Conservation (phyloP, 2,329 filamentous ascomycete species). For the Lachnellula hyalina region DNA sequence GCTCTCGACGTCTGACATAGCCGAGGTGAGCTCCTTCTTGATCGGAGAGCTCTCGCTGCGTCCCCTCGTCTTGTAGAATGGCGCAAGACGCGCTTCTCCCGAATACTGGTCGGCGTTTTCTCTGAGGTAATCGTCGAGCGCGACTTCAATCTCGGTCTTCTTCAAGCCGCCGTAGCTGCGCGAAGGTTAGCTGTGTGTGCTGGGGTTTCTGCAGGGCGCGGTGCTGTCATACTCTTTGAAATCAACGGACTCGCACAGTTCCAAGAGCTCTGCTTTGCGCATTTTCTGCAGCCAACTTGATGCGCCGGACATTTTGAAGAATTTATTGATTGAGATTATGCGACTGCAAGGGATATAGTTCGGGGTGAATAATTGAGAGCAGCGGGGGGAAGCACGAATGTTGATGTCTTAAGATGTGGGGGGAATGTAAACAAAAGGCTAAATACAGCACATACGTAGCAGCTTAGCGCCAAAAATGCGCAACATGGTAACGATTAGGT, state of each 20-base stretch:
- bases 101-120: conserved; percentile 62
- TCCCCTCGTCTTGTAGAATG: conserved; percentile 62
- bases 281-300: conserved; percentile 74
- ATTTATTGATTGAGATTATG: conserved; percentile 42
- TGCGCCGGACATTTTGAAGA: conserved; percentile 52
- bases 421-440: conserved; percentile 7
- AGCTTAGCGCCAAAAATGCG: background rate
- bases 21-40: conserved; percentile 47
- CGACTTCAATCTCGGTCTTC: conserved; percentile 73
- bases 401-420: conserved; percentile 6
- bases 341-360: conserved; percentile 31
- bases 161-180: conserved; percentile 63
- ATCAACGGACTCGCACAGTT: conserved; percentile 66
- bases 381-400: conserved; percentile 4
- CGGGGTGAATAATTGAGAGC: conserved; percentile 7
- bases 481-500: background rate
- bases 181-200: conserved; percentile 14
- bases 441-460: background rate
- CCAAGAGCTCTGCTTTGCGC: conserved; percentile 74
- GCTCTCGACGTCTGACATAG: conserved; percentile 32
- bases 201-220: conserved; percentile 4
- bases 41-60: conserved; percentile 59
- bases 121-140: conserved; percentile 68
- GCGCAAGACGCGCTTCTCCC: conserved; percentile 58
- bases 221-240: conserved; percentile 61